A percentile compares a stretch with the other conserved stretches of the same genome.
Evolutionary conservation across 2,329 filamentous ascomycete species (phyloP).

Genomic region (Nothophaeocryptopus gaeumannii): DNA sequence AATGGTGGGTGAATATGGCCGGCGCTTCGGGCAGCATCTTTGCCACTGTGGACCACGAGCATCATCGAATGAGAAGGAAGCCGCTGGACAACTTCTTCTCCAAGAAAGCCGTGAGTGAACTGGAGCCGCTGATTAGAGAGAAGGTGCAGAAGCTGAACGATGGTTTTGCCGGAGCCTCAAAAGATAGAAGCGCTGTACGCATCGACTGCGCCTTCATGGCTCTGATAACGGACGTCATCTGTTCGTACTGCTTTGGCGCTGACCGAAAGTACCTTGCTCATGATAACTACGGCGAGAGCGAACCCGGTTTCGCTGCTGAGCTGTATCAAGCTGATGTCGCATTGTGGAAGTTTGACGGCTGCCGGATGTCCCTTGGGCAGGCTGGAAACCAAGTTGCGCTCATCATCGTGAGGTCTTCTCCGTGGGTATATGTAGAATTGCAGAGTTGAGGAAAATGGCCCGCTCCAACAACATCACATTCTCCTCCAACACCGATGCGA

Average conservation of each 20-base stretch:
- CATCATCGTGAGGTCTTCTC: too few species aligned
- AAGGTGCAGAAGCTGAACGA: conserved; percentile 6
- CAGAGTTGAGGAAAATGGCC: too few species aligned
- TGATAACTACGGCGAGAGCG: conserved; percentile 4
- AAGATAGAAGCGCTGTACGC: background rate
- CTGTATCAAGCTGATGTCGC: conserved; percentile 17
- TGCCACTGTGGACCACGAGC: conserved; percentile 6
- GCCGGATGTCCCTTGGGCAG: background rate
- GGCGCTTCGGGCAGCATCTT: conserved; percentile 9
- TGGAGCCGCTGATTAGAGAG: conserved; percentile 3
- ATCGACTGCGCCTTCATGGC: conserved; percentile 5
- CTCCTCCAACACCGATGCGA: conserved; percentile 66
- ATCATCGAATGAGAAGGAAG: conserved; percentile 10
- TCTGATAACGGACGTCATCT: conserved; percentile 11
- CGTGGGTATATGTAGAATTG: too few species aligned
- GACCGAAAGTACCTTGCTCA: conserved; percentile 2
- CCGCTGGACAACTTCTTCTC: conserved; percentile 16
- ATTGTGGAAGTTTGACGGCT: conserved; percentile 3
- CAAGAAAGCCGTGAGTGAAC: conserved; percentile 4
- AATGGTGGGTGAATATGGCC: conserved; percentile 1
- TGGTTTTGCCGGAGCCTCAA: conserved; percentile 1
- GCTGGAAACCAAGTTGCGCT: background rate
- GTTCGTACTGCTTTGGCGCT: conserved; percentile 8
- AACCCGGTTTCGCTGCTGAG: background rate
- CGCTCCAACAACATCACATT: conserved; percentile 56